Evolutionary conservation across 306 rosid genomes (phyloP).

Genomic region (Cicer pinnatifidum): DNA sequence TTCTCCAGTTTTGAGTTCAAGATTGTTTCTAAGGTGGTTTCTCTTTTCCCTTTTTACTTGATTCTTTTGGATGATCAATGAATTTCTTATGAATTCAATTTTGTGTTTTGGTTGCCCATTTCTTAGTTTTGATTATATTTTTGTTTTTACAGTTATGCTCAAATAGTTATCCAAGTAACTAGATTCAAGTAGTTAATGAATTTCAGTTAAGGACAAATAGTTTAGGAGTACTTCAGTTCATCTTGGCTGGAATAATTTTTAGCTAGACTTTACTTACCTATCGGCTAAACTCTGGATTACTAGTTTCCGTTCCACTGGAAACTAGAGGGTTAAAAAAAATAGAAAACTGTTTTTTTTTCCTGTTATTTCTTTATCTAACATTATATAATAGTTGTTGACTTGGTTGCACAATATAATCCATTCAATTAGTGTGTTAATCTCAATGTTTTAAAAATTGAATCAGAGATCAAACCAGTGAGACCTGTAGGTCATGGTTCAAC

Average conservation of each 20-base stretch:
- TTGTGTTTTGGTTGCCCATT: constrained; percentile 15
- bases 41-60: constrained; percentile 11
- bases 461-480: too few relatives aligned
- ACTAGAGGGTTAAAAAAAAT: too few relatives aligned
- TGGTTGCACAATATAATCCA: constrained; percentile 3
- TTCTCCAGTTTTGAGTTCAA: constrained; percentile 64
- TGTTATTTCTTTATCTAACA: constrained; percentile 14
- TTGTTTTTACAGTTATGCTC: constrained; percentile 11
- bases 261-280: too few relatives aligned
- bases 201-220: too few relatives aligned
- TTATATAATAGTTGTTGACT: constrained; percentile 16
- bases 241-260: too few relatives aligned
- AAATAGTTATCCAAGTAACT: background rate
- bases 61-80: background rate
- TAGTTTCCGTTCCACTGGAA: too few relatives aligned
- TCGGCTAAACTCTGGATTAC: too few relatives aligned
- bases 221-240: too few relatives aligned
- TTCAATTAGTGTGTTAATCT: background rate
- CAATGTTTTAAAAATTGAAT: too few relatives aligned
- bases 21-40: constrained; percentile 67
- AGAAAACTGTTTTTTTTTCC: too few relatives aligned
- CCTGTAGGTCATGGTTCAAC: too few relatives aligned
- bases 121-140: constrained; percentile 37
- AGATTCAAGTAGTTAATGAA: too few relatives aligned
- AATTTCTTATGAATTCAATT: background rate